A percentile compares a stretch with the other conserved stretches of the same genome.
Evolutionary conservation across 1,284 basidiomycete species (phyloP).

Genomic region (Fomitopsis pinicola): DNA sequence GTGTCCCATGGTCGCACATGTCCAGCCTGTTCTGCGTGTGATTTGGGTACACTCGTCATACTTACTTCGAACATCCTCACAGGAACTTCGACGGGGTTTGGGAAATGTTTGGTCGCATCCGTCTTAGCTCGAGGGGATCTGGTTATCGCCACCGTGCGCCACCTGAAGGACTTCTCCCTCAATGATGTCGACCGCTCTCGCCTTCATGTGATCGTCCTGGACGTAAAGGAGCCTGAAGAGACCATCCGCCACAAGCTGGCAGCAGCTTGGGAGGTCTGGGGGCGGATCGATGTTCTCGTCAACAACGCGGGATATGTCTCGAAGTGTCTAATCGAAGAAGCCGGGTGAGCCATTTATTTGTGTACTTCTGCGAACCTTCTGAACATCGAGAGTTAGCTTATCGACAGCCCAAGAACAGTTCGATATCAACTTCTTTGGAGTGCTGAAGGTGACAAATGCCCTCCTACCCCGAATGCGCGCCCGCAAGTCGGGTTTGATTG

Average conservation of each 20-base stretch:
- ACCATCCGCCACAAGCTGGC: conserved; percentile 34
- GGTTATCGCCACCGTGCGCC: conserved; percentile 42
- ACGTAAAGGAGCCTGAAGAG: conserved; percentile 30
- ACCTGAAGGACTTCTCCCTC: conserved; percentile 25
- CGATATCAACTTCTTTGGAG: conserved; percentile 29
- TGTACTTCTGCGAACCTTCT: conserved; percentile 15
- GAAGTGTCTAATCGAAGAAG: conserved; percentile 31
- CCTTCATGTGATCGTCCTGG: conserved; percentile 30
- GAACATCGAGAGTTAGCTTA: background rate
- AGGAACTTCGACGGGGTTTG: conserved; percentile 60
- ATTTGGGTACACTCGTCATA: too few species aligned
- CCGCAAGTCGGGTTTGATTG: conserved; percentile 26
- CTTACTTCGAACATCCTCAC: background rate
- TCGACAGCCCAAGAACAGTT: background rate
- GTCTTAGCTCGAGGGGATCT: conserved; percentile 50
- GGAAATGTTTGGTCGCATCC: conserved; percentile 43
- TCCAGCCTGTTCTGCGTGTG: too few species aligned
- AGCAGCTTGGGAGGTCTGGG: conserved; percentile 39
- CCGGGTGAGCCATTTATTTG: conserved; percentile 23
- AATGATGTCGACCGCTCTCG: conserved; percentile 11
- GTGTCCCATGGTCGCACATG: too few species aligned
- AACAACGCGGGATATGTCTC: conserved; percentile 51
- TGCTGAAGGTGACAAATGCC: conserved; percentile 26
- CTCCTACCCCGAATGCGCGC: conserved; percentile 27
- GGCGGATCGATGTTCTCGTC: conserved; percentile 53